Conservation (phyloP, 331 rosid genomes). For the Stylosanthes scabra region DNA sequence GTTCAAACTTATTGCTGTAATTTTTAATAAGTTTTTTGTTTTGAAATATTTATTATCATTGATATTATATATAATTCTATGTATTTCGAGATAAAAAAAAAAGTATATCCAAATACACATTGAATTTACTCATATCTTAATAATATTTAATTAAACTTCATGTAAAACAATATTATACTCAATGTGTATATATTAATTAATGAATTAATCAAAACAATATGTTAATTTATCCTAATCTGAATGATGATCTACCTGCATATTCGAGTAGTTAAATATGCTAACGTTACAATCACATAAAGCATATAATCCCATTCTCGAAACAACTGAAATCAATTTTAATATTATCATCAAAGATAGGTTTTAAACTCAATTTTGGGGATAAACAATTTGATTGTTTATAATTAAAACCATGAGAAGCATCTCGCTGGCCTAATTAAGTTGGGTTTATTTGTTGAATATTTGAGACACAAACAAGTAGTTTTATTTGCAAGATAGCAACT, state of each 20-base stretch:
- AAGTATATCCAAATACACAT: too few relatives aligned
- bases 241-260: neutral
- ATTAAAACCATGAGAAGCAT: constrained; percentile 14
- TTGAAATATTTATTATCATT: too few relatives aligned
- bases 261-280: constrained; percentile 12
- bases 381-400: constrained; percentile 24
- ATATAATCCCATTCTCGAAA: constrained; percentile 15
- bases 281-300: neutral
- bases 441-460: constrained; percentile 19
- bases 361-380: neutral
- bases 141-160: too few relatives aligned
- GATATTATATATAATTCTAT: too few relatives aligned
- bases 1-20: too few relatives aligned
- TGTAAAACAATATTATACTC: too few relatives aligned
- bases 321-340: neutral
- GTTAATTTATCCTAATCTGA: too few relatives aligned
- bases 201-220: too few relatives aligned
- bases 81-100: too few relatives aligned
- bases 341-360: neutral
- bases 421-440: constrained; percentile 17
- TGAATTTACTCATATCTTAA: too few relatives aligned
- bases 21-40: too few relatives aligned
- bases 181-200: too few relatives aligned
- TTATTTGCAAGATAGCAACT: constrained; percentile 22
- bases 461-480: constrained; percentile 37